Base-by-base conservation (phyloP, 2,329 filamentous ascomycete species). In the Talaromyces verruculosus region DNA sequence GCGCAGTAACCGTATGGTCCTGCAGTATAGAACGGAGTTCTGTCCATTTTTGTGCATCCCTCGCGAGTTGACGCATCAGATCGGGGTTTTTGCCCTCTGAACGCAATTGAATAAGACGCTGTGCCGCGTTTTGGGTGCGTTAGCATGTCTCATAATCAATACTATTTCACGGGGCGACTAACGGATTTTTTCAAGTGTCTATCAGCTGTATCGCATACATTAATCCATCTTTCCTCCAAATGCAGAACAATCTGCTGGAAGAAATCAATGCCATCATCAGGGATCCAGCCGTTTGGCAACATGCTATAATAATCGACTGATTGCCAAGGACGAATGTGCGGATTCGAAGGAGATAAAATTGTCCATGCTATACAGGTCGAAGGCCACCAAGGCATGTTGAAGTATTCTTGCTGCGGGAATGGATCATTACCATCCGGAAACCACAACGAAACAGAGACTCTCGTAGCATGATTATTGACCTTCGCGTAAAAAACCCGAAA, bases 41-140 rank as follows among this genome's bases (percentile, higher is more conserved):
- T 30, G 60, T 51, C 60, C 60, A 62, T 25, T 37, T 51, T 7
- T 62, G 41, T 51, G 60, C 60, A 51, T 62, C 60, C 7, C 28
- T 51, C n/a, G 60, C 60, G 10, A 62, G 45, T 37, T 28, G 60
- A 62, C 60, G 60, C 41, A 62, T 47, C 6, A 62, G 60, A 7
- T 62, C 60, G 8, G 60, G 60, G 6, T 35, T 37, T 28, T 51
- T 62, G 13, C 60, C 60, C 28, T 62, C 60, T 5, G 28, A 47
- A 22, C 60, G 28, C 17, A 62, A 17, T 62, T 62, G 60, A 22
- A 37, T 7, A 13, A 62, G 28, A 25, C 60, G 60, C 60, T 62
- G 43, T 62, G 41, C 19, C 19, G 10, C 10, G 8, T 35, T 22
- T 19, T n/a, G 7, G 3, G 17, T 35, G 8, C 3, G 28, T 55